Evolutionary conservation across 768 basidiomycete species (phyloP).

Genomic region (Lactarius evosmus): DNA sequence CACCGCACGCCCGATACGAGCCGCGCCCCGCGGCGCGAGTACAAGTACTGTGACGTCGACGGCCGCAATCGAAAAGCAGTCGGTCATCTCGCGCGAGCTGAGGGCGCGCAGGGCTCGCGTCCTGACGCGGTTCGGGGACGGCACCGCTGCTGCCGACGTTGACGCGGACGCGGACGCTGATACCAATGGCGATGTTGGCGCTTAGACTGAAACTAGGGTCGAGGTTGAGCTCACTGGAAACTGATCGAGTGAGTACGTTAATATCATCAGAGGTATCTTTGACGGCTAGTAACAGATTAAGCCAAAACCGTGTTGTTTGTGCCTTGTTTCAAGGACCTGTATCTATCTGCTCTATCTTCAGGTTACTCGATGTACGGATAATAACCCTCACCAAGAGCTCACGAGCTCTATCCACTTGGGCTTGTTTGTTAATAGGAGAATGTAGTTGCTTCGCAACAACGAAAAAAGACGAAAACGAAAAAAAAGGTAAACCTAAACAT

Average conservation of each 20-base stretch:
- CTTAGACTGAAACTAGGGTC: not conserved
- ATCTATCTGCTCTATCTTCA: not conserved
- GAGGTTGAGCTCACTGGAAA: too few species aligned
- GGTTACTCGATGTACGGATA: not conserved
- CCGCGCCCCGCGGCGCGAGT: constrained; percentile 8
- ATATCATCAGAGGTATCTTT: not conserved
- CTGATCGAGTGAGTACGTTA: not conserved
- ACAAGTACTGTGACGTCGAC: constrained; percentile 12
- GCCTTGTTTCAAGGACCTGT: not conserved
- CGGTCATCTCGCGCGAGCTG: constrained; percentile 13
- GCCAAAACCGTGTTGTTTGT: not conserved
- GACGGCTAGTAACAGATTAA: not conserved
- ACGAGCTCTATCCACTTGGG: not conserved
- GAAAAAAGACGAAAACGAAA: too few species aligned
- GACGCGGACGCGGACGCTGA: not conserved
- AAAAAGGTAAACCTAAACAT: constrained; percentile 19
- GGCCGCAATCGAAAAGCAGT: not conserved
- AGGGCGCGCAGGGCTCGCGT: not conserved
- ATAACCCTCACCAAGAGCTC: not conserved
- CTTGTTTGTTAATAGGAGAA: not conserved
- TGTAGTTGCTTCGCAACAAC: not conserved
- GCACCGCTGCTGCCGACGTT: not conserved
- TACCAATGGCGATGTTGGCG: not conserved
- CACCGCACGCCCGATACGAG: constrained; percentile 8
- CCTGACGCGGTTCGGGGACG: not conserved